phyloP scores from a whole-genome alignment of 345 rosid genomes.

The Hirschfeldia incana region DNA sequence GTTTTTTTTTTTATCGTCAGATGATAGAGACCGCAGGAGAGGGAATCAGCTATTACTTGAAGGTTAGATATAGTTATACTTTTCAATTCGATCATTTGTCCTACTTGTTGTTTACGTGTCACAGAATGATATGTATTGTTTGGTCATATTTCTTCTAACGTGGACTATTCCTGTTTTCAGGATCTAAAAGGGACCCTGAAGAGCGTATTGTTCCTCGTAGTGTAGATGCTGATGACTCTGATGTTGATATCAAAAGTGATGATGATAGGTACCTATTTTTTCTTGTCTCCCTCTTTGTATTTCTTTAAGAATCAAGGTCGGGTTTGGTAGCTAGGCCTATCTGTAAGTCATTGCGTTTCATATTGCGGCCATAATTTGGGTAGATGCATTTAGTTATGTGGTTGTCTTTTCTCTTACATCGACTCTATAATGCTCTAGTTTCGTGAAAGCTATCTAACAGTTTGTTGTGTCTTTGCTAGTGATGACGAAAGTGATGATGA shows the following conservation, averaged over 20 bases:
- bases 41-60: constrained; percentile 77
- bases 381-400: not conserved
- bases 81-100: not conserved
- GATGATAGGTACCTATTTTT: constrained; percentile 57
- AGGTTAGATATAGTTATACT: constrained; percentile 37
- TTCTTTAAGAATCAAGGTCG: constrained; percentile 1
- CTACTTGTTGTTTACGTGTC: not conserved
- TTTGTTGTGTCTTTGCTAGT: constrained; percentile 33
- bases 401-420: not conserved
- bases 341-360: not conserved
- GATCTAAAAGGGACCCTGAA: constrained; percentile 74
- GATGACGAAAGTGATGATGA: constrained; percentile 60
- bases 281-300: constrained; percentile 1
- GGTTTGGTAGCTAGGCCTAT: not conserved
- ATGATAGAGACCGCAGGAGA: constrained; percentile 87
- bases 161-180: constrained; percentile 36
- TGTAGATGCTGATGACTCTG: constrained; percentile 98
- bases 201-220: constrained; percentile 81
- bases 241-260: constrained; percentile 66
- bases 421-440: not conserved
- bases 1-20: constrained; percentile 40
- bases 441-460: not conserved
- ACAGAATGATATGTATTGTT: not conserved
- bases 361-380: not conserved
- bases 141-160: constrained; percentile 31